Base-by-base conservation (phyloP, 306 rosid species). In the Acacia acuminata region DNA sequence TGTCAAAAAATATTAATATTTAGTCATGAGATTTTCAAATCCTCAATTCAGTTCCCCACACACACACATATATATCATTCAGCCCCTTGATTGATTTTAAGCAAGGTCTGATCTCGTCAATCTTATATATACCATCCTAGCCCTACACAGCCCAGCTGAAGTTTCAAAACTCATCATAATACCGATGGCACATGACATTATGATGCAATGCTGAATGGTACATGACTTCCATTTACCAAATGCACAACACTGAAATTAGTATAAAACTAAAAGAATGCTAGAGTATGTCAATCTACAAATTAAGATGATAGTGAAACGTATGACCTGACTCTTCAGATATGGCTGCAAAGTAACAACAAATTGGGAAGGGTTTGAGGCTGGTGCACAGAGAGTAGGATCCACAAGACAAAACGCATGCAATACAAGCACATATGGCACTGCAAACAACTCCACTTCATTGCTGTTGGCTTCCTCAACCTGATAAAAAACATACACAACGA, bases 331-430 rank as follows among this genome's bases (percentile, higher is more conserved):
- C 89, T 92, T 96, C 65, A 96, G 91, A 83, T 96, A 96, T 81
- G 98, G 97, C 88, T 94, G 98, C 88, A 96, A 93, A 73, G 99
- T 96, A 86, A 96, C 96, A 84, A 94, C 97, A 90, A 94, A 94
- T 75, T 93, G 98, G 27, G 99, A 94, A 56, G 97, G 97, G 83
- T 96, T 91, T 24, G 99, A 96, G 71, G 91, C 85, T 0, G 99
- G 99, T 27, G 98, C 96, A 87, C 98, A 96, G 30, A 96, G 94
- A 42, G 90, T 87, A 43, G 99, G 97, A 78, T 96, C 98, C 81
- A 96, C 99, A 86, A 87, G 90, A 82, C 98, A 96, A 89, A 96
- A 96, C 60, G 98, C 90, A 89, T 96, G 99, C 89, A 96, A 89
- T 84, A 82, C 94, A 82, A 85, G 90, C 83, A 96, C 96, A 81